Evolutionary conservation across 2,329 filamentous ascomycete genomes (phyloP), one percentile per base, ranked within the genome.

Genomic region (Fonsecaea pedrosoi): DNA sequence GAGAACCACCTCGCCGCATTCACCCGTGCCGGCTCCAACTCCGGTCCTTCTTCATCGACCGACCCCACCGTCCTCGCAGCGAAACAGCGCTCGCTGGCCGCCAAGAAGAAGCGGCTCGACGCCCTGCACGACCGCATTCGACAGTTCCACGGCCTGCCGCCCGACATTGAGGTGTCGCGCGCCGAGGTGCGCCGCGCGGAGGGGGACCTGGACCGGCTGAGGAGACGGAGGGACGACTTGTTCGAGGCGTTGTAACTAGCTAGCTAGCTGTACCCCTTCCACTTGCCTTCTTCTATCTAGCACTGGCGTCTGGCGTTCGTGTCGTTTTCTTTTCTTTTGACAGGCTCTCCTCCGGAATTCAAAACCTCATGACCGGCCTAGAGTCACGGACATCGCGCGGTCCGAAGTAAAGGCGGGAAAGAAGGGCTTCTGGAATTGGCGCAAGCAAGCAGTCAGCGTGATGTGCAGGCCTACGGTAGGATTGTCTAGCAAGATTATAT

Each of bases 91-190:
- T n/a, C n/a, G 9, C 15, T 68, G 3, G 37, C 25, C 7, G 32
- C 34, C 32, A 74, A 88, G 25, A 83, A 88, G 30, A 78, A 92
- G 0, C 79, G 83, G 8, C 77, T 77, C 2, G 84, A 89, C 70
- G 88, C 79, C 1, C 77, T 94, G 48, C 80, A 89, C 40, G 79
- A 83, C 4, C 85, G 89, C 68, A 82, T 94, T 18, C 82, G 82
- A 42, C 83, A 83, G 25, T 96, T 92, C 71, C 86, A 89, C 61
- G 88, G 90, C 6, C 77, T 97, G 67, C 91, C 93, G 1, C 88
- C 88, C 5, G 89, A 96, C 74, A 79, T 86, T 8, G 85, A 89
- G 56, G 83, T 86, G 55, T 92, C 92, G 40, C 85, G 89, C 71
- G 79, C 82, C n/a, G 88, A 92, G 75, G 83, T 97, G 34, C 90